These are phyloP conservation scores for Malus hybrid DNA, from an alignment of 331 rosid species.

Conservation along the genomic window DNA sequence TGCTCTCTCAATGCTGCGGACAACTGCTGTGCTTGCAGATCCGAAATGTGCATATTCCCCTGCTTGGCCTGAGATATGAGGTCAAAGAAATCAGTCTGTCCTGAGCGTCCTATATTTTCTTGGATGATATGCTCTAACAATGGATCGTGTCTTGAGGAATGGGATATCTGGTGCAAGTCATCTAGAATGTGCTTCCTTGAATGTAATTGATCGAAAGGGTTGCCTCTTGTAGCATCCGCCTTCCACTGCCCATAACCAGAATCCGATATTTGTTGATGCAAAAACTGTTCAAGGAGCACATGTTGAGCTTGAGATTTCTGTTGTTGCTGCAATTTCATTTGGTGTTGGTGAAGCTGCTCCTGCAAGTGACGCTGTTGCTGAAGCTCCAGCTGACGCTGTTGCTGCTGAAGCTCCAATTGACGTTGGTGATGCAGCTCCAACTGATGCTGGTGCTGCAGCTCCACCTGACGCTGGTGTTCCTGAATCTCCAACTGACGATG, in stretches of 20 bases:
- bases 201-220: slow-evolving; percentile 44
- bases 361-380: slow-evolving; percentile 44
- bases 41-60: slow-evolving; percentile 40
- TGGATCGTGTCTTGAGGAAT: slow-evolving; percentile 48
- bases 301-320: slow-evolving; percentile 59
- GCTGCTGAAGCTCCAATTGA: slow-evolving; percentile 7
- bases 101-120: slow-evolving; percentile 44
- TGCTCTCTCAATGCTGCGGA: slow-evolving; percentile 54
- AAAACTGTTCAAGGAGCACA: slow-evolving; percentile 46
- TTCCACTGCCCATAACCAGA: slow-evolving; percentile 47
- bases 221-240: slow-evolving; percentile 39
- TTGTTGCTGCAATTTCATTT: slow-evolving; percentile 49
- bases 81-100: slow-evolving; percentile 49
- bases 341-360: slow-evolving; percentile 47
- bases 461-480: too few relatives aligned
- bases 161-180: slow-evolving; percentile 43
- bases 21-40: slow-evolving; percentile 50
- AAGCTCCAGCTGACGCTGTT: slow-evolving; percentile 11
- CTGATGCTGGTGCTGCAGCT: neutral
- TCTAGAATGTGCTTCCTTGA: slow-evolving; percentile 33
- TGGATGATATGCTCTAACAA: slow-evolving; percentile 54
- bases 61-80: slow-evolving; percentile 48
- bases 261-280: slow-evolving; percentile 51
- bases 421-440: slow-evolving; percentile 18
- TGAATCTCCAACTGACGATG: neutral